Evolutionary conservation across 441 rosid genomes (phyloP), one percentile per base, ranked within the genome.

Genomic region (Lagerstroemia fauriei): DNA sequence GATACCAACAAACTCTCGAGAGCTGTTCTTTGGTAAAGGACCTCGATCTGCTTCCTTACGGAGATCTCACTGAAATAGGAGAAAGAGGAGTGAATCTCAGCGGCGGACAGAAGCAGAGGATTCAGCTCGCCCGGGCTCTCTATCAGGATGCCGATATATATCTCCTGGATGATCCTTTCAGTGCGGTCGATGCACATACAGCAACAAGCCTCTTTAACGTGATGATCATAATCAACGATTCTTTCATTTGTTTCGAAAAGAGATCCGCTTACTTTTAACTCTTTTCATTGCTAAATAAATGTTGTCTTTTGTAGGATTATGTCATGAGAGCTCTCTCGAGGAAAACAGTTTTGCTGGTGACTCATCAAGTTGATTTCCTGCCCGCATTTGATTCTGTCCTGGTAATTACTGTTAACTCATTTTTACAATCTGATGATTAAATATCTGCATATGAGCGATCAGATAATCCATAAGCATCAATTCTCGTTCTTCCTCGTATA

Each of bases 61-160:
- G 97, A 41, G 98, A 97, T 88, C 94, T 81, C 32, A 95, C 99
- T 17, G 97, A 97, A 91, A 95, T 95, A 77, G 98, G 98, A 20
- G 98, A 97, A 88, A 90, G 99, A 90, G 99, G 99, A 81, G 97
- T 97, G 38, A 96, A 96, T 88, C 90, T 96, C 85, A 96, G 99
- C 73, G 98, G 98, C 32, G 98, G 98, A 78, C 99, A 96, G 90
- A 96, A 95, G 85, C 98, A 96, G 89, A 83, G 98, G 84, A 91
- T 96, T 87, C 98, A 96, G 85, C 98, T 96, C 63, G 98, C 99
- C 50, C 98, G 97, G 77, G 98, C 98, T 47, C 94, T 96, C 65
- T 96, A 95, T 87, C 95, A 96, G 86, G 89, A 95, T 77, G 96
- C 98, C 44, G 99, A 96, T 84, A 90, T 96, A 48, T 96, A 96